Evolutionary conservation across 2,329 filamentous ascomycete genomes (phyloP), one percentile per base, ranked within the genome.

Genomic region (Aureobasidium sp.): DNA sequence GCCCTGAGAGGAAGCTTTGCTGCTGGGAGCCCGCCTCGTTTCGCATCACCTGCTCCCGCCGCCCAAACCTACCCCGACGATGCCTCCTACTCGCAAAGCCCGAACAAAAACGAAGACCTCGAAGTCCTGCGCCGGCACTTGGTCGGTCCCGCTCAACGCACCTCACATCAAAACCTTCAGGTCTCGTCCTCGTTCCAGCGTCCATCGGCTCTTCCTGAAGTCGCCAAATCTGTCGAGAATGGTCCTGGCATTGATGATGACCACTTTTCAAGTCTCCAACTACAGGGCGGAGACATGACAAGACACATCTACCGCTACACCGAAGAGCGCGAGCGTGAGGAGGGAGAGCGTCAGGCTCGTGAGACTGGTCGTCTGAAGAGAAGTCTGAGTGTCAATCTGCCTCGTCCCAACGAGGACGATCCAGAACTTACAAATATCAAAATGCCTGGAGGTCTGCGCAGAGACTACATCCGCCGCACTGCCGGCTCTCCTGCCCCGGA

Each of bases 271-370:
- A 97, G 94, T 75, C 76, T 99, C 72, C 87, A 87, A 71, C 79
- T 99, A 50, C 95, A 97, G 72, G 94, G 94, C 63, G 94, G 94
- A 65, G 94, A 99, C 72, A 88, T 97, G 62, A 97, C 93, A 29
- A 82, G 94, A 64, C 90, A 93, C 60, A 96, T 99, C 68, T 99
- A 99, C 79, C 88, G 90, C 68, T 99, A 95, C 90, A 91, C 91
- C 3, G 91, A 97, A 73, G 91, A 95, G 72, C 89, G 89, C 57
- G 87, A 95, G 62, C 66, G 69, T 6, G 91, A 97, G 73, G 90
- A 95, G 72, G 89, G 89, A 49, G 86, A 94, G 70, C 80, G 85
- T 50, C 84, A 86, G 66, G 77, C 79, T 51, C 82, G 80, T 64
- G 75, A 77, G 16, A 74, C 77, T 34, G 78, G 81, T 21, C 84